phyloP scores from a whole-genome alignment of 495 filamentous ascomycete species.

The Lophiostoma macrostomum region DNA sequence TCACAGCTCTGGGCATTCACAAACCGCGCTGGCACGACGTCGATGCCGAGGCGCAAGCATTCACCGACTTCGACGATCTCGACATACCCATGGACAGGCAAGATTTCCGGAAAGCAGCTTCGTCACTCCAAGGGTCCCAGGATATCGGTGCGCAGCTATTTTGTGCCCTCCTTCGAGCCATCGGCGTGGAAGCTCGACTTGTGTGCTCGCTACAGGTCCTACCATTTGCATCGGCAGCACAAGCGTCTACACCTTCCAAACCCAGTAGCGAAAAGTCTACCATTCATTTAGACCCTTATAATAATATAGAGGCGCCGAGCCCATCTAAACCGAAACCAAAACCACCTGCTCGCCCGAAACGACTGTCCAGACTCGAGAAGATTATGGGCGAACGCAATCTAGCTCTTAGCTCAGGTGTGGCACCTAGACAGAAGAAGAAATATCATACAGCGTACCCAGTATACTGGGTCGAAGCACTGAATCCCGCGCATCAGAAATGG shows the following conservation, averaged over 20 bases:
- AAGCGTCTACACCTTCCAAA: conserved; percentile 46
- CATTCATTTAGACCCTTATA: conserved; percentile 39
- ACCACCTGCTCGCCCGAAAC: conserved; percentile 21
- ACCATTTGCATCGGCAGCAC: conserved; percentile 60
- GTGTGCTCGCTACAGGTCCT: conserved; percentile 90
- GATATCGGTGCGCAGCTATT: conserved; percentile 89
- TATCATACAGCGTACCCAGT: conserved; percentile 70
- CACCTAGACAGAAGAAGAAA: conserved; percentile 38
- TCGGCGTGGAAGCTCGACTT: conserved; percentile 77
- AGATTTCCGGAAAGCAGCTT: conserved; percentile 70
- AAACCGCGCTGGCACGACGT: conserved; percentile 70
- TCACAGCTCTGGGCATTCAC: conserved; percentile 67
- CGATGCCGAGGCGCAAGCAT: conserved; percentile 55
- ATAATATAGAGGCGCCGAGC: conserved; percentile 31
- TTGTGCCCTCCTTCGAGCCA: conserved; percentile 75
- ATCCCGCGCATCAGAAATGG: conserved; percentile 83
- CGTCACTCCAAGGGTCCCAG: conserved; percentile 67
- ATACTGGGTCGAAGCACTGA: conserved; percentile 92
- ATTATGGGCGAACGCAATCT: conserved; percentile 10
- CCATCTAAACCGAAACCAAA: conserved; percentile 40
- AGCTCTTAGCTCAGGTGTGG: conserved; percentile 7
- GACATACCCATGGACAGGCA: conserved; percentile 53
- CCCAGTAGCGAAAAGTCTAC: conserved; percentile 43
- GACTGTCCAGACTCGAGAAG: conserved; percentile 23
- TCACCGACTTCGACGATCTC: conserved; percentile 53